Percentiles rank a stretch among this genome's conserved stretches.
phyloP scores from a whole-genome alignment of 441 rosid genomes.

The Manihot esculenta region DNA sequence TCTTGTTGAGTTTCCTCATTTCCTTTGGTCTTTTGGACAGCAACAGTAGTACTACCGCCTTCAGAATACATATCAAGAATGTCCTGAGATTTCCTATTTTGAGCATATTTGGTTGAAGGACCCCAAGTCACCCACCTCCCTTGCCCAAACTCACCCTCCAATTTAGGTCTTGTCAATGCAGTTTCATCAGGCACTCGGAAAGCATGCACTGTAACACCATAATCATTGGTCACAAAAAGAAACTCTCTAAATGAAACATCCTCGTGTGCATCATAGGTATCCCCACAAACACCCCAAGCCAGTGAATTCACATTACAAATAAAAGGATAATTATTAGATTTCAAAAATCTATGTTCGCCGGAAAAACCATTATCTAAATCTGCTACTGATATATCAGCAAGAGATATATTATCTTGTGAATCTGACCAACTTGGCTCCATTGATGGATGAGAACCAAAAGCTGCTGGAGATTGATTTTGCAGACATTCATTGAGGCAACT shows the following conservation, averaged over 20 bases:
- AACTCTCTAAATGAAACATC: constrained; percentile 71
- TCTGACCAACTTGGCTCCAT: constrained; percentile 40
- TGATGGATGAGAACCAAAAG: constrained; percentile 12
- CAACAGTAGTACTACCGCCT: constrained; percentile 30
- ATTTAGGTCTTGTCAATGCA: constrained; percentile 28
- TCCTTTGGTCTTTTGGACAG: constrained; percentile 28
- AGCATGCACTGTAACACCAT: constrained; percentile 84
- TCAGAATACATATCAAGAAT: constrained; percentile 31
- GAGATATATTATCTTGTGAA: constrained; percentile 40
- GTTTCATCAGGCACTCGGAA: constrained; percentile 48
- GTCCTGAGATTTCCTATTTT: constrained; percentile 22
- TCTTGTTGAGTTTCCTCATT: constrained; percentile 25
- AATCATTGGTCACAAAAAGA: constrained; percentile 69
- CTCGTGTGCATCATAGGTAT: constrained; percentile 58
- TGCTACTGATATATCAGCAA: constrained; percentile 49
- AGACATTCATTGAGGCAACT: constrained; percentile 30
- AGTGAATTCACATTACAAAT: constrained; percentile 72
- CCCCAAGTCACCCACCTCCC: constrained; percentile 98
- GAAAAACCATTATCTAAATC: constrained; percentile 47
- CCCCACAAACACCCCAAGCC: constrained; percentile 92
- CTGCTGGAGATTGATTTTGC: constrained; percentile 38
- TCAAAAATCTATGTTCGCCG: constrained; percentile 35
- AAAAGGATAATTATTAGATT: constrained; percentile 44
- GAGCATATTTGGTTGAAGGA: constrained; percentile 41
- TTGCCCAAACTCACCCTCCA: constrained; percentile 45